Evolutionary conservation across 306 rosid species (phyloP).

Genomic region (Corylus avellana): DNA sequence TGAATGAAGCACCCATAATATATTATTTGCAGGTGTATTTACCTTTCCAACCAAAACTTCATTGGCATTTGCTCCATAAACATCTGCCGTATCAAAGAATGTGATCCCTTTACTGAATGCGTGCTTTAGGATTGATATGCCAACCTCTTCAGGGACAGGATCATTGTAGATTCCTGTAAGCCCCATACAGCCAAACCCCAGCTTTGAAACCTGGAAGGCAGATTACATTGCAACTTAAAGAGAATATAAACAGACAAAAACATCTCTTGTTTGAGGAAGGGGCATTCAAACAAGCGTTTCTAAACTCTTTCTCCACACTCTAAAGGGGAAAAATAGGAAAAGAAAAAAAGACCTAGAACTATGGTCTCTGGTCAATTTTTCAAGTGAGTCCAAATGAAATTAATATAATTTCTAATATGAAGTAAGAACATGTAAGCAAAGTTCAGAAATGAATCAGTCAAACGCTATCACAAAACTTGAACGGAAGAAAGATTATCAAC

Average conservation of each 20-base stretch:
- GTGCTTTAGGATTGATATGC: conserved; percentile 51
- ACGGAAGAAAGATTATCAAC: too few relatives aligned
- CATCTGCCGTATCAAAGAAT: conserved; percentile 69
- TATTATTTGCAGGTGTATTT: not conserved
- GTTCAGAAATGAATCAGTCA: not conserved
- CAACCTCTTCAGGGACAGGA: conserved; percentile 60
- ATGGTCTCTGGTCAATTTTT: not conserved
- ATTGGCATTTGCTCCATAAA: conserved; percentile 55
- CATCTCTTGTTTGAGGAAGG: not conserved
- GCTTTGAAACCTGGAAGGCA: conserved; percentile 57
- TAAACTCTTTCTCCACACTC: conserved; percentile 3
- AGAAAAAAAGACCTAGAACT: not conserved
- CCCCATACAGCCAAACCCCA: conserved; percentile 75
- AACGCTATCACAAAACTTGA: not conserved
- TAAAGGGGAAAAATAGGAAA: not conserved
- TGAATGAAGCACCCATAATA: not conserved
- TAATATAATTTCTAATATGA: not conserved
- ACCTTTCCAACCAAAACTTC: conserved; percentile 81
- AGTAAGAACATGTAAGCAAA: not conserved
- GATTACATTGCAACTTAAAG: not conserved
- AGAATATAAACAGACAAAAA: not conserved
- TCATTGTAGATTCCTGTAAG: conserved; percentile 53
- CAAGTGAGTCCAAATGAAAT: not conserved
- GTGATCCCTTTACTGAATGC: conserved; percentile 67
- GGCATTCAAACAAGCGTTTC: not conserved